Conservation (phyloP, 169 alveolate species). For the Plasmodium blacklocki region DNA sequence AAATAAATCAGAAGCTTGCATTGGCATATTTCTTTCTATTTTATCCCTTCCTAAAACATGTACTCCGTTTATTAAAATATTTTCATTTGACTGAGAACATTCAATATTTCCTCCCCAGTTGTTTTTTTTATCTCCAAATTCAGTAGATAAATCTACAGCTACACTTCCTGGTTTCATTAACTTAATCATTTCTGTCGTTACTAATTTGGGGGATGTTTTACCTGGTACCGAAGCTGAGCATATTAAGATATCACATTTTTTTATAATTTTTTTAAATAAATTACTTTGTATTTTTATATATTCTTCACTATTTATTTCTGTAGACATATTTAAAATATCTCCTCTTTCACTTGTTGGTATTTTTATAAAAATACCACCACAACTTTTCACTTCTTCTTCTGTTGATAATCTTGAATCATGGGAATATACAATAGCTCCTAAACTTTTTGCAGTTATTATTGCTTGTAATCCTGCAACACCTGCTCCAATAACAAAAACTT, state of each 20-base stretch:
- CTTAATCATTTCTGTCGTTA: constrained; percentile 88
- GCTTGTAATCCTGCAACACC: constrained; percentile 98
- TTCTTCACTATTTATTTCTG: constrained; percentile 64
- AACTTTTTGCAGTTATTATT: constrained; percentile 92
- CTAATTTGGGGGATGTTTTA: constrained; percentile 91
- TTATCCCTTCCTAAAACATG: constrained; percentile 91
- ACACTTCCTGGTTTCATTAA: constrained; percentile 91
- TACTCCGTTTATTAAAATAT: constrained; percentile 87
- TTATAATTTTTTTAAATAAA: constrained; percentile 86
- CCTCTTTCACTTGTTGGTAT: constrained; percentile 89
- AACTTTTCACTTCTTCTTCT: constrained; percentile 87
- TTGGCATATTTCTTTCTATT: constrained; percentile 91
- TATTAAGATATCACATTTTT: constrained; percentile 91
- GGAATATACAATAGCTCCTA: constrained; percentile 93
- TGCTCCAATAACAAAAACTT: constrained; percentile 95
- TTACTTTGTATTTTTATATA: constrained; percentile 84
- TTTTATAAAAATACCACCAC: constrained; percentile 86
- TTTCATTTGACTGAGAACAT: constrained; percentile 85
- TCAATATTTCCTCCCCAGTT: constrained; percentile 93
- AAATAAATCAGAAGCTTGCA: constrained; percentile 89
- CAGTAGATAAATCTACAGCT: constrained; percentile 94
- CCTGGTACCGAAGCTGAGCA: constrained; percentile 96
- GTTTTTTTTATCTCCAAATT: constrained; percentile 80
- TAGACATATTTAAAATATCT: constrained; percentile 24
- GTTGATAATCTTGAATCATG: constrained; percentile 90